Conservation (phyloP, 2,329 filamentous ascomycete genomes). For the Penicillium sp. region DNA sequence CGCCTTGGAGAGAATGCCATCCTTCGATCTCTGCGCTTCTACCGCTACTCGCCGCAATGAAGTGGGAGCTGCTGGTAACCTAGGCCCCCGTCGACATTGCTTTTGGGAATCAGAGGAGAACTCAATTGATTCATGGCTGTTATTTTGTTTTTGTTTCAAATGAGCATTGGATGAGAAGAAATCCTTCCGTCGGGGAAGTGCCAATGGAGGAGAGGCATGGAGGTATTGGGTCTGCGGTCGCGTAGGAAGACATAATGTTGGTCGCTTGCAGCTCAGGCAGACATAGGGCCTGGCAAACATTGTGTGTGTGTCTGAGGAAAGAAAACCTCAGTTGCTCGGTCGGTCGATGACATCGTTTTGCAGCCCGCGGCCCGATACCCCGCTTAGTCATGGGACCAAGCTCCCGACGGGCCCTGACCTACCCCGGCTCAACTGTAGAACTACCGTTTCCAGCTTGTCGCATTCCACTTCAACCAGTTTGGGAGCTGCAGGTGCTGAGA, state of each 20-base stretch:
- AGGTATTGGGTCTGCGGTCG: conserved; percentile 36
- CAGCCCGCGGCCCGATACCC: conserved; percentile 9
- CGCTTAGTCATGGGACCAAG: conserved; percentile 22
- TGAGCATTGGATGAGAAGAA: conserved; percentile 67
- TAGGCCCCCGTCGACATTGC: conserved; percentile 49
- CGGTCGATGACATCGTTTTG: conserved; percentile 16
- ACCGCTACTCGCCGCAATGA: conserved; percentile 82
- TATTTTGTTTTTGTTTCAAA: conserved; percentile 43
- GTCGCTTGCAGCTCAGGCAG: conserved; percentile 33
- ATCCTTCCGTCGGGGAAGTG: conserved; percentile 52
- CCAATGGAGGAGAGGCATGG: conserved; percentile 35
- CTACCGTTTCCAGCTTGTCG: conserved; percentile 18
- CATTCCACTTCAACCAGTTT: conserved; percentile 17
- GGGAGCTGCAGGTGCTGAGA: conserved; percentile 26
- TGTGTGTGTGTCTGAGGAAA: not conserved
- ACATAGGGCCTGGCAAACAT: conserved; percentile 37
- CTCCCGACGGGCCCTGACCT: conserved; percentile 12
- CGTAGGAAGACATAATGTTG: conserved; percentile 22
- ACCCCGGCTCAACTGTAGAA: conserved; percentile 23
- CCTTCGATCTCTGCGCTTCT: conserved; percentile 68
- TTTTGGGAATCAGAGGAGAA: conserved; percentile 26
- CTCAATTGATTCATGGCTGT: conserved; percentile 17
- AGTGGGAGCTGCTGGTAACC: conserved; percentile 60
- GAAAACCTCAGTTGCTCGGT: not conserved
- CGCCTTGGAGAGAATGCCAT: conserved; percentile 51